Evolutionary conservation across 257 asterid genomes (phyloP).

Genomic region (Eustoma russellianum): DNA sequence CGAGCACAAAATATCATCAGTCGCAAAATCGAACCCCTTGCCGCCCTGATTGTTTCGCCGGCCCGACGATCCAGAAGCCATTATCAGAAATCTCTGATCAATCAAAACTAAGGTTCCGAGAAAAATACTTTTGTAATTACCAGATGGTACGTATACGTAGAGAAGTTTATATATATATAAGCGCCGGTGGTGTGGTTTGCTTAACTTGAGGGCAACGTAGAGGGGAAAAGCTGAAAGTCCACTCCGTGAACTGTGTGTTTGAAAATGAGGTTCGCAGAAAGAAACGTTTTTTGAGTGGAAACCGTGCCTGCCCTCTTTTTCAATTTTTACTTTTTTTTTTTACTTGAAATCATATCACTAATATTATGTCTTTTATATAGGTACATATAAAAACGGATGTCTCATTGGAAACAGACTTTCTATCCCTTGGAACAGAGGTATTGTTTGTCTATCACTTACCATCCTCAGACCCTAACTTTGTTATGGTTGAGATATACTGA

Average conservation of each 20-base stretch:
- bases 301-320: slow-evolving; percentile 4
- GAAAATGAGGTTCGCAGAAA: too few species aligned
- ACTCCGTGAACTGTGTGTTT: neutral
- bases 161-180: neutral
- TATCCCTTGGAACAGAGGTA: too few species aligned
- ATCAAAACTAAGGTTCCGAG: slow-evolving; percentile 4
- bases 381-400: too few species aligned
- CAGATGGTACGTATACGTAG: neutral
- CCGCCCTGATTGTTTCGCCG: slow-evolving; percentile 41
- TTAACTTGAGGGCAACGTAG: slow-evolving; percentile 16
- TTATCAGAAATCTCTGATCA: slow-evolving; percentile 12
- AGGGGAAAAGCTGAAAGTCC: neutral
- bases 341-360: too few species aligned
- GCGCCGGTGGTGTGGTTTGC: slow-evolving; percentile 3
- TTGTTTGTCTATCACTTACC: too few species aligned
- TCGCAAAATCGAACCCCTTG: slow-evolving; percentile 62
- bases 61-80: slow-evolving; percentile 83
- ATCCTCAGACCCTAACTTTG: too few species aligned
- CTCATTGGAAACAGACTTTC: too few species aligned
- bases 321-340: too few species aligned
- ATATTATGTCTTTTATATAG: too few species aligned
- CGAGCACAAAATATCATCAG: slow-evolving; percentile 80
- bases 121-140: neutral
- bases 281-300: slow-evolving; percentile 11
- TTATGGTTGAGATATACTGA: too few species aligned